phyloP scores from a whole-genome alignment of 352 stramenopile genomes.

The Halophytophthora polymorphica region DNA sequence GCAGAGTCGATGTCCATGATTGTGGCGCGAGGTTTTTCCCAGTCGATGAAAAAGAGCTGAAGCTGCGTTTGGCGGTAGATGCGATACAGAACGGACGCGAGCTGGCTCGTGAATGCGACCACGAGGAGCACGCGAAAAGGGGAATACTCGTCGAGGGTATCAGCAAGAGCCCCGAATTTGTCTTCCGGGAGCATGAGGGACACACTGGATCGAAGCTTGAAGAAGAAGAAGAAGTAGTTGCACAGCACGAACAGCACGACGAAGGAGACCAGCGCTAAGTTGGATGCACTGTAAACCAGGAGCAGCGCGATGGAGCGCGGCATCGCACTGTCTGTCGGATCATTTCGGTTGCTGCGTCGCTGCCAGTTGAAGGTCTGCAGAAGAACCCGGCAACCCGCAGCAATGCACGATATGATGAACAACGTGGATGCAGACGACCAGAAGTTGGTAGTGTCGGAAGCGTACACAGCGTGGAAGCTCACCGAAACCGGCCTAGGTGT shows the following conservation, averaged over 20 bases:
- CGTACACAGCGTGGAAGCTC: constrained; percentile 85
- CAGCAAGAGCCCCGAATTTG: constrained; percentile 44
- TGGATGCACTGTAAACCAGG: constrained; percentile 32
- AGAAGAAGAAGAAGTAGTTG: constrained; percentile 92
- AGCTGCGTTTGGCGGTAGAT: constrained; percentile 80
- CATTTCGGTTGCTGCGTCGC: constrained; percentile 65
- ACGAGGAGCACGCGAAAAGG: constrained; percentile 82
- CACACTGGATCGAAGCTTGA: constrained; percentile 90
- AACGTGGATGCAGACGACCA: constrained; percentile 74
- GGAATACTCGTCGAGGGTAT: constrained; percentile 81
- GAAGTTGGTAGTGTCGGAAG: constrained; percentile 74
- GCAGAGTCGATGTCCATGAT: constrained; percentile 55
- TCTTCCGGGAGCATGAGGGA: constrained; percentile 85
- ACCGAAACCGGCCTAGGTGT: constrained; percentile 23
- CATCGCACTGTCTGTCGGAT: constrained; percentile 51
- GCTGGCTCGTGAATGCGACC: constrained; percentile 80
- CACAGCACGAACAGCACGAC: constrained; percentile 73
- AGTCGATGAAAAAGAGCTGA: constrained; percentile 93
- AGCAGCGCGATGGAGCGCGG: constrained; percentile 46
- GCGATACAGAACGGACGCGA: constrained; percentile 57
- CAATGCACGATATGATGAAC: constrained; percentile 60
- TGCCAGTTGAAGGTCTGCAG: constrained; percentile 89
- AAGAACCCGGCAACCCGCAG: constrained; percentile 55
- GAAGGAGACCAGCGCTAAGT: constrained; percentile 42
- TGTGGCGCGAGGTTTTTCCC: constrained; percentile 85